Base-by-base conservation (phyloP, 345 rosid genomes). In the Salix dunnii region DNA sequence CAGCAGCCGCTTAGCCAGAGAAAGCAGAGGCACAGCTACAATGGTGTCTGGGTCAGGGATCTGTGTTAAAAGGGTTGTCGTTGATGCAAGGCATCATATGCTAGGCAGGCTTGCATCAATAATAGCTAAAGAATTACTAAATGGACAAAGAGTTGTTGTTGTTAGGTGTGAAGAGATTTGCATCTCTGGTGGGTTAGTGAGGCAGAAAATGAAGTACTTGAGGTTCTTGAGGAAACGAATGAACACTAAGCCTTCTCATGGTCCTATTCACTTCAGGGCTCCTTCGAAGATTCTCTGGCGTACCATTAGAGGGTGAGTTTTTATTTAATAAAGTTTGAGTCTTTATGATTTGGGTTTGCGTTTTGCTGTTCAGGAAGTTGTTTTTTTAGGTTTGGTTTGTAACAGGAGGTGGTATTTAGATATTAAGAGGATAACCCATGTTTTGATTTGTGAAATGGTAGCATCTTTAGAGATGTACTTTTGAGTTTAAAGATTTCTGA, bases 211-310 rank as follows among this genome's bases (percentile, higher is more conserved):
- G 81, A 78, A 78, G 74, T 78, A 73, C 74, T 4, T 78, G 74
- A 58, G 81, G 64, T 78, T 78, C 72, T 66, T 78, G 71, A 63
- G 80, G 13, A 78, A 78, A 61, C 80, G 80, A 23, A 77, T 74
- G 84, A 82, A 82, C 74, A 82, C 84, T 11, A 82, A 82, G 74
- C 84, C 84, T 65, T 82, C 83, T 58, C 86, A 83, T 27, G 86
- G 85, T 5, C 86, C 86, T 65, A 83, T 83, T 68, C 86, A 83
- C 38, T 83, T 83, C 71, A 72, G 86, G 18, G 82, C 86, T 21
- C 86, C 86, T 70, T 61, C 83, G 14, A 83, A 83, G 74, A 83
- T 83, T 76, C 75, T 83, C 25, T 83, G 85, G 85, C 77, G 83
- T 9, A 83, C 83, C 7, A 70, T 83, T 21, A 82, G 85, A 21